These are phyloP conservation scores for Sporothrix sp. DNA, from an alignment of 2,329 filamentous ascomycete species.

Conservation along the genomic window DNA sequence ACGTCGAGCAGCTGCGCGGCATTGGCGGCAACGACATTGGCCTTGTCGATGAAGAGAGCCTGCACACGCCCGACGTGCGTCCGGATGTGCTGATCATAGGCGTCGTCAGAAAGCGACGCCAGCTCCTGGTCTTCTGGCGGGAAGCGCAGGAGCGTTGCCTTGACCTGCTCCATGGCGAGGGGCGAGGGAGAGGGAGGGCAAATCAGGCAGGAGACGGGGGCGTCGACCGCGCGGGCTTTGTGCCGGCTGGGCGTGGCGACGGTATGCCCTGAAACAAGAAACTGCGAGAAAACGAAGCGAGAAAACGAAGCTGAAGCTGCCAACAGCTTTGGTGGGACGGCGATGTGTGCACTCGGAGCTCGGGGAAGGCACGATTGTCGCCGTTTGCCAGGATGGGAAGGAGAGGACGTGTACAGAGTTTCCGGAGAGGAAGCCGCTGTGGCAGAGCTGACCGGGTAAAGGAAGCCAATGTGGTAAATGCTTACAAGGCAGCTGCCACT, in stretches of 20 bases:
- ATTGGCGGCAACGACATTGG: conserved; percentile 25
- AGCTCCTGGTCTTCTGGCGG: conserved; percentile 24
- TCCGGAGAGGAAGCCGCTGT: not conserved
- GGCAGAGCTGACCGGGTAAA: too few relatives aligned
- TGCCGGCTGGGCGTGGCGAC: too few relatives aligned
- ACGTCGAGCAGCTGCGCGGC: conserved; percentile 35
- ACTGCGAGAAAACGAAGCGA: too few relatives aligned
- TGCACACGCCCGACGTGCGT: conserved; percentile 31
- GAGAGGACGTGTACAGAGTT: not conserved
- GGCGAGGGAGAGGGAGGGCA: not conserved
- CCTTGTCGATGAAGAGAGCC: conserved; percentile 28
- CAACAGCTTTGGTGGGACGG: not conserved
- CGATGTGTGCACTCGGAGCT: not conserved
- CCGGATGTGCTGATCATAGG: conserved; percentile 32
- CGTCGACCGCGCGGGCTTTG: not conserved
- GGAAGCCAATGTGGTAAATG: not conserved
- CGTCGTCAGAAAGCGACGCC: conserved; percentile 21
- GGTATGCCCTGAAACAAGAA: too few relatives aligned
- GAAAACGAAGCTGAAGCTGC: not conserved
- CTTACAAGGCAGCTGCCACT: not conserved
- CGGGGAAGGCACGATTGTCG: not conserved
- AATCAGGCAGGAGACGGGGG: not conserved
- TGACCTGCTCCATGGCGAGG: conserved; percentile 29
- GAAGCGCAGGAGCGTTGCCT: conserved; percentile 33
- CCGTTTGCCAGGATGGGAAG: too few relatives aligned